Evolutionary conservation across 2,329 filamentous ascomycete genomes (phyloP), one percentile per base, ranked within the genome.

Genomic region (Epichloe scottii): DNA sequence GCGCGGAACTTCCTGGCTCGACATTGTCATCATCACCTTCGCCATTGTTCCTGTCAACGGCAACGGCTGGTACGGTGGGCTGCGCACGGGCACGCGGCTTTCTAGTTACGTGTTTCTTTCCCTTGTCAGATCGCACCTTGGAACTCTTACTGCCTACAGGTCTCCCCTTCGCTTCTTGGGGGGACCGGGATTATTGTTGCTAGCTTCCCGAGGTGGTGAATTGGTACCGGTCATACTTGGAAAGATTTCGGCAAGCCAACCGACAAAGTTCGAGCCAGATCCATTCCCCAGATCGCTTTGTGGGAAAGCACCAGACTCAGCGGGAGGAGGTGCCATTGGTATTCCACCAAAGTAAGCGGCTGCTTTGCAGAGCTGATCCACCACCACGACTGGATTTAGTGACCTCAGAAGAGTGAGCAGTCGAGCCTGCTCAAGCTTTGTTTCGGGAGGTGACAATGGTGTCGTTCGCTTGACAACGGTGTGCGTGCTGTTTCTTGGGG

Each of bases 221-320:
- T 12, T 10, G 39, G 52, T 42, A 14, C 17, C 30, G 34, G 38
- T 34, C 30, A 44, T 38, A 30, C 37, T 44, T 47, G 53, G 53
- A 34, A 84, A 84, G 50, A 84, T 80, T 58, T 84, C 80, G 12
- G 77, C 69, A 43, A 83, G 65, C 79, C 80, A 84, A 19, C 77
- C 75, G 33, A 84, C 71, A 53, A 84, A 78, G 11, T 79, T 65
- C 19, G 73, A 71, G 1, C 80, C 81, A 1, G 74, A 66, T 3
- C 80, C 79, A 59, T 82, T 81, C 12, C 70, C 70, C 45, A 73
- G 69, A 10, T 71, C 73, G 56, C 80, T 83, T 26, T 71, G 67
- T 2, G 80, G 79, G 49, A 82, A 83, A 2, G 63, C 35, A 33
- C 6, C 66, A 55, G 75, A 69, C 30, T 71, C 63, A 0, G 72